phyloP scores from a whole-genome alignment of 1,284 basidiomycete species.

The Cutaneotrichosporon sp. region DNA sequence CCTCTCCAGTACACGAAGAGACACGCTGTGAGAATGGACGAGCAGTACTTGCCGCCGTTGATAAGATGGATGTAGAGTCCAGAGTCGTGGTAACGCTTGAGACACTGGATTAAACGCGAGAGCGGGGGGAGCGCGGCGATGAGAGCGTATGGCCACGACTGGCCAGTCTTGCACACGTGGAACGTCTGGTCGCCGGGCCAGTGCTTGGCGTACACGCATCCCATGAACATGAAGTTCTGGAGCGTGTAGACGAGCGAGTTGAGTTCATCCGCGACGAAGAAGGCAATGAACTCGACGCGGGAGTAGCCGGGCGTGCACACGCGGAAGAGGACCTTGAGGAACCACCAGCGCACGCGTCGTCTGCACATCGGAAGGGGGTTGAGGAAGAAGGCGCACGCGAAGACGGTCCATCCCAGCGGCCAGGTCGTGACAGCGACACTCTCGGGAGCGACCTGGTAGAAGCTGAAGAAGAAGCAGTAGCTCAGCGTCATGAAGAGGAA shows the following conservation, averaged over 20 bases:
- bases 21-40: conserved; percentile 65
- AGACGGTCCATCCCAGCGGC: conserved; percentile 81
- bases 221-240: conserved; percentile 63
- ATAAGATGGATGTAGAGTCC: conserved; percentile 73
- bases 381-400: conserved; percentile 64
- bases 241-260: conserved; percentile 71
- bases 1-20: conserved; percentile 75
- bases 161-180: conserved; percentile 66
- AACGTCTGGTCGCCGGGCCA: conserved; percentile 45
- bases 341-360: conserved; percentile 74
- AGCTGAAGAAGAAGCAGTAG: conserved; percentile 83
- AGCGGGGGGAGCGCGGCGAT: conserved; percentile 54
- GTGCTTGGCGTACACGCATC: conserved; percentile 45
- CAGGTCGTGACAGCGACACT: conserved; percentile 63
- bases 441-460: conserved; percentile 63
- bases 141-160: conserved; percentile 61
- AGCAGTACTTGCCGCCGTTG: conserved; percentile 78
- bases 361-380: conserved; percentile 74
- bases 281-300: conserved; percentile 63
- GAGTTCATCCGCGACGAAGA: conserved; percentile 70
- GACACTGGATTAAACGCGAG: conserved; percentile 77
- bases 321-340: conserved; percentile 64
- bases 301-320: conserved; percentile 70
- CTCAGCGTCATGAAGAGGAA: conserved; percentile 74
- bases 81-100: conserved; percentile 82